phyloP scores from a whole-genome alignment of 2,329 filamentous ascomycete species.

The Claviceps pazoutovae region DNA sequence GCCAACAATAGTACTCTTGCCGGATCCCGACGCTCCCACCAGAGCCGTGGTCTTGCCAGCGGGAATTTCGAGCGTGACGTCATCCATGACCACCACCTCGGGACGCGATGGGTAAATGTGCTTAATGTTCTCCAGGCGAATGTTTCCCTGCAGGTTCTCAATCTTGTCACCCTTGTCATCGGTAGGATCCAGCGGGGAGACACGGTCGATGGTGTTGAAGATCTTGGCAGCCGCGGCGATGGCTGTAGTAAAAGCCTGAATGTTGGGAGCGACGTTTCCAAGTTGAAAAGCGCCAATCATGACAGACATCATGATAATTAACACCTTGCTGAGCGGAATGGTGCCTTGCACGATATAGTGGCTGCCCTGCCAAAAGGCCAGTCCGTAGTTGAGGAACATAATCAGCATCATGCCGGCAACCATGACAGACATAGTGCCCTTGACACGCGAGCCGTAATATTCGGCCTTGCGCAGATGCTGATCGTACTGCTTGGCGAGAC shows the following conservation, averaged over 20 bases:
- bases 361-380: constrained; percentile 81
- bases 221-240: constrained; percentile 83
- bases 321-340: constrained; percentile 52
- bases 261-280: constrained; percentile 73
- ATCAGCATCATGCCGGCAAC: constrained; percentile 71
- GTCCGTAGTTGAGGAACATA: constrained; percentile 73
- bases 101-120: constrained; percentile 92
- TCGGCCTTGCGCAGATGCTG: constrained; percentile 58
- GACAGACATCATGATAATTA: constrained; percentile 80
- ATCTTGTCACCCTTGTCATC: constrained; percentile 57
- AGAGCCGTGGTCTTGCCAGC: constrained; percentile 87
- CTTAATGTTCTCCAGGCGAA: constrained; percentile 71
- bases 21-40: constrained; percentile 85
- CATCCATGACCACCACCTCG: constrained; percentile 78
- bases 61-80: constrained; percentile 65
- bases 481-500: constrained; percentile 79
- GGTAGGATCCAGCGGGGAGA: constrained; percentile 69
- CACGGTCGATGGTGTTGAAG: constrained; percentile 80
- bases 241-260: constrained; percentile 73
- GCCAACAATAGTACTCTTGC: constrained; percentile 89
- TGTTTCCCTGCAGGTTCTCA: constrained; percentile 57
- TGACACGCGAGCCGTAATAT: constrained; percentile 61
- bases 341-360: constrained; percentile 55
- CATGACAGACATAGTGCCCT: constrained; percentile 62
- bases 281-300: constrained; percentile 90